These are phyloP conservation scores for Pharus latifolius DNA, from an alignment of 176 grass and related monocot species.

Conservation along the genomic window DNA sequence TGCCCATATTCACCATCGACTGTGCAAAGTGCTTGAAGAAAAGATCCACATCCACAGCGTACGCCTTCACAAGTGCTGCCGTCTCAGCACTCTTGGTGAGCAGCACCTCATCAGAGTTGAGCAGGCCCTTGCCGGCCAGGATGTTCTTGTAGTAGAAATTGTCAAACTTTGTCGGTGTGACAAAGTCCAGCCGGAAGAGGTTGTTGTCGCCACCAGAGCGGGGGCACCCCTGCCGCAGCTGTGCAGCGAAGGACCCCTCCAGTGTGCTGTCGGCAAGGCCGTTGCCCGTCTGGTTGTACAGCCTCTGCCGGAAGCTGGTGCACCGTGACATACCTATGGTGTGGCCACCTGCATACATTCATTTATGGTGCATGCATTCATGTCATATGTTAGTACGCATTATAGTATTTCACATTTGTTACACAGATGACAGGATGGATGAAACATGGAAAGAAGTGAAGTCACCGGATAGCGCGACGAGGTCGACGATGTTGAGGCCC, in stretches of 20 bases:
- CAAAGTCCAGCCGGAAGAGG: conserved; percentile 66
- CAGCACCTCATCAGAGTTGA: conserved; percentile 78
- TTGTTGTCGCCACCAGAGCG: conserved; percentile 66
- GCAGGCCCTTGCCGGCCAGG: conserved; percentile 53
- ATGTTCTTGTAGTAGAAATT: conserved; percentile 85
- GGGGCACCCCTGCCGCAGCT: conserved; percentile 58
- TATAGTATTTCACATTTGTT: too few species aligned
- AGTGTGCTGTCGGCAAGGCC: conserved; percentile 55
- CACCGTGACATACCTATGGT: conserved; percentile 78
- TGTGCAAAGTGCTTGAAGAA: conserved; percentile 83
- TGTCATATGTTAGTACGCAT: background rate
- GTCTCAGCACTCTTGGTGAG: conserved; percentile 53
- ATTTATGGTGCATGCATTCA: background rate
- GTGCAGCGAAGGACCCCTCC: conserved; percentile 28
- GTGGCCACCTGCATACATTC: conserved; percentile 43
- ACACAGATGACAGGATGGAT: background rate
- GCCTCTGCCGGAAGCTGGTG: conserved; percentile 82
- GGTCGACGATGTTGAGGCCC: conserved; percentile 58
- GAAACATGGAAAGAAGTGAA: background rate
- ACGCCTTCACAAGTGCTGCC: conserved; percentile 53
- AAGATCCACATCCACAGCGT: conserved; percentile 46
- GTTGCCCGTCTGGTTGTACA: conserved; percentile 82
- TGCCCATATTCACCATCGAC: conserved; percentile 95
- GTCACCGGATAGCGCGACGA: conserved; percentile 69
- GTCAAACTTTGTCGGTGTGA: conserved; percentile 65